Base-by-base conservation (phyloP, 352 stramenopile species). In the Globisporangium canariense region DNA sequence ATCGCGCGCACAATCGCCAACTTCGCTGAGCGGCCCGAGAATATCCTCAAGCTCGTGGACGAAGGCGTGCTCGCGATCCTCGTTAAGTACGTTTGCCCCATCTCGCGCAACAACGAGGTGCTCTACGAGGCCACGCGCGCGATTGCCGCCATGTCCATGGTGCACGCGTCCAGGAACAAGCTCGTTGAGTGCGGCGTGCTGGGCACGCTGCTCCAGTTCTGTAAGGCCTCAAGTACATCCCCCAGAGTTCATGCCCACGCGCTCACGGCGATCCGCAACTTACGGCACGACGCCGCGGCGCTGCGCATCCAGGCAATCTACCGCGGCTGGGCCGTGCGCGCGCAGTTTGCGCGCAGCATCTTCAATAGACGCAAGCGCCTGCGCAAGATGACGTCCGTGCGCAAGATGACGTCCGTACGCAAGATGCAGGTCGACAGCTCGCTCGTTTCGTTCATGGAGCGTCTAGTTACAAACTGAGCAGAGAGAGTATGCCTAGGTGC, bases 1-100 rank as follows among this genome's bases (percentile, higher is more conserved):
- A 85, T 90, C 38, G 81, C 83, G 30, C 77, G 81, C 47, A 88
- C 89, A 49, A 81, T 91, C 54, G 81, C 81, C n/a, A 89, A 93
- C 66, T 90, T 93, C 66, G 75, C 83, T 2, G 79, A 87, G 43
- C 77, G 80, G 4, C 75, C 75, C 0, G 83, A 91, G 65, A 93
- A 93, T 66, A 76, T 84, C 36, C 56, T 89, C 8, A 93, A 90
- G 50, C 71, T 93, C 40, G 64, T 93, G 14, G 82, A 93, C 63
- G 76, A 83, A 43, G 79, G 81, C 11, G 74, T 91, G 41, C 58
- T 91, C 10, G 58, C 66, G 9, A 79, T 91, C 43, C 65, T 93
- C n/a, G 76, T 91, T 65, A 82, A 85, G 66, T 89, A 87, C 59
- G 83, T 91, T 8, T 86, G 74, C 16, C 78, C 81, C 1, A 68